Percentiles rank a stretch among this genome's conserved stretches.
These are phyloP conservation scores for Cryptococcus deneoformans DNA, from an alignment of 1,284 basidiomycete species.

Conservation along the genomic window DNA sequence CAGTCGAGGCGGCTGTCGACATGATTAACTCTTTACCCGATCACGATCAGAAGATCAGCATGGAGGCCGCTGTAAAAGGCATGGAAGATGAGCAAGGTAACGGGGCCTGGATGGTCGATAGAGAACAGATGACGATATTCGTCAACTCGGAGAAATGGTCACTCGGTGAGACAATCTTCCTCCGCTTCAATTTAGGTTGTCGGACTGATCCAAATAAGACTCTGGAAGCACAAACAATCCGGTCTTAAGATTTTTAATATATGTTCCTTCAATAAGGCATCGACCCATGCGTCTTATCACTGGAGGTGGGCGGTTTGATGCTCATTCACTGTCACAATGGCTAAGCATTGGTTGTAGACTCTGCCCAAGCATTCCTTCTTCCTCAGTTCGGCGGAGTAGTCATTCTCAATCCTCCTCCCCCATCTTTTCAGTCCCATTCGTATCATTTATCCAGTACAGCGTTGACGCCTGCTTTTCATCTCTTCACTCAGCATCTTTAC, in stretches of 20 bases:
- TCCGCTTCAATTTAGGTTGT: slow-evolving; percentile 4
- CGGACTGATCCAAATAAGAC: slow-evolving; percentile 22
- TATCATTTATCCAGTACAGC: slow-evolving; percentile 30
- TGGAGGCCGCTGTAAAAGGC: slow-evolving; percentile 8
- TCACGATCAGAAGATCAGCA: not conserved
- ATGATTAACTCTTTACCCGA: not conserved
- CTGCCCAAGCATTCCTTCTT: slow-evolving; percentile 63
- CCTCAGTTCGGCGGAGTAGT: slow-evolving; percentile 96
- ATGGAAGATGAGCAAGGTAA: slow-evolving; percentile 22
- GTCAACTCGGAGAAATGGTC: slow-evolving; percentile 96
- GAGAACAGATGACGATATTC: slow-evolving; percentile 83
- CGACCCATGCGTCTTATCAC: slow-evolving; percentile 65
- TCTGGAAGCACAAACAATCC: slow-evolving; percentile 72
- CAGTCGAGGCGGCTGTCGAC: slow-evolving; percentile 3
- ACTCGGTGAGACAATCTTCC: slow-evolving; percentile 59
- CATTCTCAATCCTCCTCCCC: slow-evolving; percentile 63
- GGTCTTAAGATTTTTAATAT: slow-evolving; percentile 88
- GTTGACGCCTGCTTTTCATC: slow-evolving; percentile 61
- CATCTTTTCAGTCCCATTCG: slow-evolving; percentile 10
- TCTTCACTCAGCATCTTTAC: slow-evolving; percentile 73
- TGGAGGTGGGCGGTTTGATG: slow-evolving; percentile 53
- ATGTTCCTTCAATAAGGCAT: slow-evolving; percentile 69
- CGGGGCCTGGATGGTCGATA: slow-evolving; percentile 60
- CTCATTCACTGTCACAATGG: not conserved
- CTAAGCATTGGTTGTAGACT: slow-evolving; percentile 16